A percentile compares a stretch with the other conserved stretches of the same genome.
Evolutionary conservation across 495 filamentous ascomycete species (phyloP).

Genomic region (Chlorociboria aeruginascens): DNA sequence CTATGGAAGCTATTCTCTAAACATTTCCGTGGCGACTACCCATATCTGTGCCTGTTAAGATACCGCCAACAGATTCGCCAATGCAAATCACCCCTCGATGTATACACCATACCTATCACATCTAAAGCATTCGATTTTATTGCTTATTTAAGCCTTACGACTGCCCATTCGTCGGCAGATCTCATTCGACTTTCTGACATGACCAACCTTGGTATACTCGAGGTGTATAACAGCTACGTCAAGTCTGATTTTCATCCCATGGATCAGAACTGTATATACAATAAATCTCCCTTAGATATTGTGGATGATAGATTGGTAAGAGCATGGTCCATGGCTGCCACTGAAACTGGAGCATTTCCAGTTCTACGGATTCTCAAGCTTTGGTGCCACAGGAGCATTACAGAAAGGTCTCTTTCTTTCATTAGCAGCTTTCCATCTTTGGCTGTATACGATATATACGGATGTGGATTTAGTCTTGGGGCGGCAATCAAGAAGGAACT

Average conservation of each 20-base stretch:
- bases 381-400: conserved; percentile 11
- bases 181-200: conserved; percentile 15
- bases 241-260: neutral
- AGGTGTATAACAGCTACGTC: conserved; percentile 5
- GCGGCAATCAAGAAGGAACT: too few relatives aligned
- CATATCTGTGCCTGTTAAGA: neutral
- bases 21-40: neutral
- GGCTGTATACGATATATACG: conserved; percentile 12
- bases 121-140: conserved; percentile 16
- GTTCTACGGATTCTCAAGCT: conserved; percentile 16
- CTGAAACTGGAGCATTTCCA: conserved; percentile 7
- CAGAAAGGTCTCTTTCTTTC: conserved; percentile 6
- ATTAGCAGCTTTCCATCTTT: conserved; percentile 15
- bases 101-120: conserved; percentile 12
- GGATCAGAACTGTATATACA: conserved; percentile 1
- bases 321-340: conserved; percentile 14
- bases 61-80: conserved; percentile 4
- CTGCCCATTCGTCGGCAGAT: conserved; percentile 6
- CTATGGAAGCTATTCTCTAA: conserved; percentile 14
- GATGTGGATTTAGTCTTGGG: conserved; percentile 5
- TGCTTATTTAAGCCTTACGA: conserved; percentile 13
- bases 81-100: conserved; percentile 6
- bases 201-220: conserved; percentile 13
- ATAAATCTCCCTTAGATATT: neutral
- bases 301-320: conserved; percentile 14